These are phyloP conservation scores for Botrytis squamosa DNA, from an alignment of 2,329 filamentous ascomycete species.

Conservation along the genomic window DNA sequence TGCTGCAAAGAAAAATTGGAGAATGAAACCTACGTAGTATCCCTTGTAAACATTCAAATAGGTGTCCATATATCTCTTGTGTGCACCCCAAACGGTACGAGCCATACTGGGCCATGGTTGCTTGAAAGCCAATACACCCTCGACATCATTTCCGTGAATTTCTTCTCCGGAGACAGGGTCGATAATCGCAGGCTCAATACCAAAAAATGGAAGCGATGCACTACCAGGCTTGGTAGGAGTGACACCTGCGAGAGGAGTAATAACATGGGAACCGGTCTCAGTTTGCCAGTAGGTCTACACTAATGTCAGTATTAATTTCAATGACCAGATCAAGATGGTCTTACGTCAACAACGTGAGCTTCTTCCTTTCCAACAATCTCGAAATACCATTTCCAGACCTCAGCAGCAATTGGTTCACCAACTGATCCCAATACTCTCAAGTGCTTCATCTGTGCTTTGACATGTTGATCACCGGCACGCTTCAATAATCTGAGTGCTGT, in stretches of 20 bases:
- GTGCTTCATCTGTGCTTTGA: constrained; percentile 84
- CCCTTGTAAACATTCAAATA: constrained; percentile 98
- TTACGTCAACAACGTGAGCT: constrained; percentile 89
- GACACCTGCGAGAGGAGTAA: constrained; percentile 86
- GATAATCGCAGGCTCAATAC: constrained; percentile 95
- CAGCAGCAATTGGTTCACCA: constrained; percentile 94
- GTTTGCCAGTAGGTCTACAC: constrained; percentile 98
- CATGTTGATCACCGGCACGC: constrained; percentile 89
- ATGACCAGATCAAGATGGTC: constrained; percentile 42
- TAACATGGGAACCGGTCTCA: constrained; percentile 95
- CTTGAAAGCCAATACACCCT: constrained; percentile 70
- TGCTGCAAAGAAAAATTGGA: constrained; percentile 16
- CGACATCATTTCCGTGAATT: constrained; percentile 91
- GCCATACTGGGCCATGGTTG: constrained; percentile 99
- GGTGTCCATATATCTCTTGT: constrained; percentile 98
- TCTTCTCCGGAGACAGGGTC: constrained; percentile 94
- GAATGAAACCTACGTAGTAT: constrained; percentile 75
- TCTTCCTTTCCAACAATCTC: constrained; percentile 92
- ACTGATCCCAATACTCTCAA: constrained; percentile 91
- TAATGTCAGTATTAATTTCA: constrained; percentile 31
- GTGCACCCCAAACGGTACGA: constrained; percentile 93
- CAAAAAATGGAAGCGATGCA: constrained; percentile 95
- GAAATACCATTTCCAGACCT: constrained; percentile 99
- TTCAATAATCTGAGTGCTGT: constrained; percentile 92
- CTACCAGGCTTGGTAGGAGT: constrained; percentile 96